phyloP scores from a whole-genome alignment of 1,284 basidiomycete species.

The Malassezia restricta region DNA sequence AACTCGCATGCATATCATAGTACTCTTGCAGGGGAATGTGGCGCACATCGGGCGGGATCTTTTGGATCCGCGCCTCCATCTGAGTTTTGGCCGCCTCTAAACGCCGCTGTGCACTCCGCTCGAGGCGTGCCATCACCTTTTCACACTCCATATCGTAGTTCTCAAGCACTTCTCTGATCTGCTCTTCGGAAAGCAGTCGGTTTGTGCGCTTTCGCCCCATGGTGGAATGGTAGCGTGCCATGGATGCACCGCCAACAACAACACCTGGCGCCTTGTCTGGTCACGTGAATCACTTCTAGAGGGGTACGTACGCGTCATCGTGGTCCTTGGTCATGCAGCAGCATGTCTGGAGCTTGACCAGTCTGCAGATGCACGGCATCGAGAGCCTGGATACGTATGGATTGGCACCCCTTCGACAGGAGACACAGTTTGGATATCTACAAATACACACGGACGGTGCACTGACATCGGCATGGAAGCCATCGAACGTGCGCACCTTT shows the following conservation, averaged over 20 bases:
- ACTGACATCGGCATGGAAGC: neutral
- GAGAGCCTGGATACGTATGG: neutral
- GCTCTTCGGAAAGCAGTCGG: conserved; percentile 5
- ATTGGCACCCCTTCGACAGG: neutral
- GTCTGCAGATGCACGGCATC: neutral
- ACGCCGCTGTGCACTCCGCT: conserved; percentile 7
- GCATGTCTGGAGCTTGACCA: neutral
- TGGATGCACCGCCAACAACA: neutral
- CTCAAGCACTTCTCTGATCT: conserved; percentile 10
- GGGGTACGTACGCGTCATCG: neutral
- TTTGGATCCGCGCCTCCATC: conserved; percentile 15
- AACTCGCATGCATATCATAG: conserved; percentile 15
- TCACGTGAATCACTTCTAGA: neutral
- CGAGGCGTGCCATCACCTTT: conserved; percentile 6
- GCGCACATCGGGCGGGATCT: conserved; percentile 11
- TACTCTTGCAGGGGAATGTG: conserved; percentile 12
- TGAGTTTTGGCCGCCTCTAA: conserved; percentile 9
- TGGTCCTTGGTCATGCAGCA: neutral
- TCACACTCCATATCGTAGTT: conserved; percentile 17
- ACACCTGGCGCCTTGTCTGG: neutral
- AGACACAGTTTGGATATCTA: neutral
- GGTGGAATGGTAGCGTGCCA: neutral
- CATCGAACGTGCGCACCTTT: neutral
- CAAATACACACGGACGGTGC: neutral
- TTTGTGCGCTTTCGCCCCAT: conserved; percentile 9